phyloP scores from a whole-genome alignment of 2,329 filamentous ascomycete species.

The Mariannaea elegans region DNA sequence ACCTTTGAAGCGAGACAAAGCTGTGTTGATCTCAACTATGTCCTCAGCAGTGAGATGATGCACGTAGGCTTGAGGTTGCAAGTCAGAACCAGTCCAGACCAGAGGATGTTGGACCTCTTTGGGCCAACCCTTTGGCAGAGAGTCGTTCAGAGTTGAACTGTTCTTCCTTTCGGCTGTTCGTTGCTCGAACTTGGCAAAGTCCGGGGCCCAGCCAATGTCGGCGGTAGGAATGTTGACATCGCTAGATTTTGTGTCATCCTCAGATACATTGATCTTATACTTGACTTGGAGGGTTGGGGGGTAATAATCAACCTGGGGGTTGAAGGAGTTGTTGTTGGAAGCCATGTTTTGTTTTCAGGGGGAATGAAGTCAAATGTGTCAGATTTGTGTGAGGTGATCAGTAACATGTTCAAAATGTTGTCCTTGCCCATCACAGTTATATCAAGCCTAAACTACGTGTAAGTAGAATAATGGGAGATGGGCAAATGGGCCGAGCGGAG shows the following conservation, averaged over 20 bases:
- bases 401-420: too few relatives aligned
- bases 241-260: neutral
- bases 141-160: neutral
- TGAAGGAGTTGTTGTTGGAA: neutral
- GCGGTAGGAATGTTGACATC: neutral
- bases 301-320: neutral
- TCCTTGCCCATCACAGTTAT: too few relatives aligned
- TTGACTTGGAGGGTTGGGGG: neutral
- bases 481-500: neutral
- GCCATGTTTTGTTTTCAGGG: too few relatives aligned
- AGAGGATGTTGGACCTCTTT: neutral
- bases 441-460: too few relatives aligned
- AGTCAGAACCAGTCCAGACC: constrained; percentile 6
- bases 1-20: neutral
- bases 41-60: neutral
- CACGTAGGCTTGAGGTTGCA: neutral
- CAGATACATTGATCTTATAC: neutral
- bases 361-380: too few relatives aligned
- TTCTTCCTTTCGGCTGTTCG: neutral
- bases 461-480: too few relatives aligned
- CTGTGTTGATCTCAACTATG: neutral
- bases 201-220: neutral
- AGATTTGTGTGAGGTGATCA: too few relatives aligned
- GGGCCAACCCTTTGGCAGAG: neutral
- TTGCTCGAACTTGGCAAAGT: neutral